A percentile compares a stretch with the other conserved stretches of the same genome.
Evolutionary conservation across 1,284 basidiomycete species (phyloP).

Genomic region (Sphagnurus paluster): DNA sequence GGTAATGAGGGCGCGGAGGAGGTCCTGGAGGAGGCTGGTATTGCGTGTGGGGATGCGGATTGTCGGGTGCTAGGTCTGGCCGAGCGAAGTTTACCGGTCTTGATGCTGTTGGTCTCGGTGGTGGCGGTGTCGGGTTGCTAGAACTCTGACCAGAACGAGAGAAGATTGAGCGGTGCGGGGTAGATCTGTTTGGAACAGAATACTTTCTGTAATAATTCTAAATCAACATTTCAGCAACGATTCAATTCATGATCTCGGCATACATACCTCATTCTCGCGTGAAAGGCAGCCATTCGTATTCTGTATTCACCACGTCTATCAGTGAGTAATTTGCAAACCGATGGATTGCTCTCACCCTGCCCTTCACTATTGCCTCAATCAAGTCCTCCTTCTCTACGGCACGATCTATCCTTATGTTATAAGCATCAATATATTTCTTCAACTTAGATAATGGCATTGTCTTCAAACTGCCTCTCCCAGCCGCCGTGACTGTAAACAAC

Average conservation of each 20-base stretch:
- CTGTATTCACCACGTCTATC: too few relatives aligned
- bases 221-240: neutral
- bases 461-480: slow-evolving; percentile 55
- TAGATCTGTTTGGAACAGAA: slow-evolving; percentile 58
- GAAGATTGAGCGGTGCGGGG: slow-evolving; percentile 45
- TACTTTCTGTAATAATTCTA: slow-evolving; percentile 63
- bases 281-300: slow-evolving; percentile 56
- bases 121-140: slow-evolving; percentile 28
- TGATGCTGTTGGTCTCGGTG: slow-evolving; percentile 24
- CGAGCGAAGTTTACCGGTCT: slow-evolving; percentile 34
- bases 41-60: slow-evolving; percentile 21
- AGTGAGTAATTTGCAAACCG: neutral
- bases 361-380: slow-evolving; percentile 58
- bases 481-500: slow-evolving; percentile 59
- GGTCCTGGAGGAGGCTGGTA: slow-evolving; percentile 21
- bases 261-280: slow-evolving; percentile 50
- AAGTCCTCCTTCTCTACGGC: slow-evolving; percentile 77
- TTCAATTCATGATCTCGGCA: neutral
- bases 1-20: slow-evolving; percentile 17
- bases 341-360: slow-evolving; percentile 45
- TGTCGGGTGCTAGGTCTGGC: slow-evolving; percentile 43
- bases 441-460: slow-evolving; percentile 56
- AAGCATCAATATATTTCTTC: slow-evolving; percentile 67
- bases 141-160: slow-evolving; percentile 37
- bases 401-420: slow-evolving; percentile 61